Evolutionary conservation across 208 protist species (phyloP), one percentile per base, ranked within the genome.

Genomic region (Trypanosoma cruzi): DNA sequence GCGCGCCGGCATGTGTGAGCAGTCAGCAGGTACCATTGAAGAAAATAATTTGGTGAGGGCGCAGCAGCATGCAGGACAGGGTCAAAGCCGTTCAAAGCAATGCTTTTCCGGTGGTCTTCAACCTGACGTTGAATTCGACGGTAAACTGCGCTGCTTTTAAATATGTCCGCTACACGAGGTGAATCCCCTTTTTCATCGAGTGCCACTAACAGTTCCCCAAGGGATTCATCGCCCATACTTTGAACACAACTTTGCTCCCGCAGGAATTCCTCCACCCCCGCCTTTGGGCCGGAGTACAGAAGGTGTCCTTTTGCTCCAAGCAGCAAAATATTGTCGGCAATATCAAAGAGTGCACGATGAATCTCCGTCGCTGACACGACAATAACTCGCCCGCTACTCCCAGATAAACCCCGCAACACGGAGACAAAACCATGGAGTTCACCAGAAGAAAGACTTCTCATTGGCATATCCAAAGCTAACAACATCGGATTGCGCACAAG

Each of bases 181-280:
- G 80, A 65, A n/a, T 68, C 60, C n/a, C 37, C 57, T 10, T 54
- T 61, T 64, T 81, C 77, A 26, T 89, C 80, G 31, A 78, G 73
- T 58, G 76, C 71, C 0, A 72, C 68, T 22, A 89, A 66, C 7
- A 89, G 68, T 40, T 89, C 83, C 20, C 73, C 75, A 44, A 89
- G 54, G n/a, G 73, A 64, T 59, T 89, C 83, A 6, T 71, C 73
- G 6, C 40, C 56, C 0, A 72, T 71, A 31, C 76, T 36, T 37
- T 72, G 60, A 52, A 79, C 71, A 14, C 68, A 68, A 1, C 71
- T 36, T 34, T 82, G 67, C 7, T 61, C 58, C 16, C 72, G 70
- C 14, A 89, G 53, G 56, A 89, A 89, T 5, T 60, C 26, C 66
- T 83, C 71, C 26, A 85, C 46, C 20, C 62, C 57, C 22, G 31